Conservation (phyloP, 2,329 filamentous ascomycete species). For the Cordyceps pruinosa region DNA sequence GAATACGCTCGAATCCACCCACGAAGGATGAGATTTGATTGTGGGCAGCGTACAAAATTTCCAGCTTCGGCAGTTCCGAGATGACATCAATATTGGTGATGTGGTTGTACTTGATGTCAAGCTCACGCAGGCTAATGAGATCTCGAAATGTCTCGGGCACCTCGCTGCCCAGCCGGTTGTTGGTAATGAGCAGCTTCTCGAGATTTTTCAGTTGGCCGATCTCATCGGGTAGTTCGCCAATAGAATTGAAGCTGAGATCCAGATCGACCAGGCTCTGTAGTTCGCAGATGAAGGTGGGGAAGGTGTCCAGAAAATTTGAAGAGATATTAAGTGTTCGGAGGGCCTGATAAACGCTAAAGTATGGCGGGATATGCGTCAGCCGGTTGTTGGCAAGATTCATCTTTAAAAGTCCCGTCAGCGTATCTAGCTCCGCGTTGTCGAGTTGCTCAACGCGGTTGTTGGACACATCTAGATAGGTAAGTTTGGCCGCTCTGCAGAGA, state of each 20-base stretch:
- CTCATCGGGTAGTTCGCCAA: constrained; percentile 66
- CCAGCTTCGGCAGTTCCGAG: constrained; percentile 74
- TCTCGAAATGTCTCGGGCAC: constrained; percentile 67
- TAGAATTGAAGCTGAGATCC: constrained; percentile 94
- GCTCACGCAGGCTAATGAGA: constrained; percentile 74
- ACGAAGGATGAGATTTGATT: constrained; percentile 87
- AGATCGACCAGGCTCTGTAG: constrained; percentile 81
- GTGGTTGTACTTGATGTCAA: constrained; percentile 90
- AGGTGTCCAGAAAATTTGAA: constrained; percentile 81
- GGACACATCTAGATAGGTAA: constrained; percentile 89
- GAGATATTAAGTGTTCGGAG: constrained; percentile 84
- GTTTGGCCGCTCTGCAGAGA: constrained; percentile 67
- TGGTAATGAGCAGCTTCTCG: constrained; percentile 89
- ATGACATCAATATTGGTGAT: constrained; percentile 86
- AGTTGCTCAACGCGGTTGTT: constrained; percentile 88
- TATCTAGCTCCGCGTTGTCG: constrained; percentile 74
- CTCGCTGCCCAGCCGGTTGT: constrained; percentile 75
- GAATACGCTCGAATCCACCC: constrained; percentile 78
- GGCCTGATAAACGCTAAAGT: constrained; percentile 73
- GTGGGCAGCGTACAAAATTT: constrained; percentile 84
- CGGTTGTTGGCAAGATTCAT: constrained; percentile 93
- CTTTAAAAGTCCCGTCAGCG: constrained; percentile 70
- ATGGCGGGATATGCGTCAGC: constrained; percentile 67
- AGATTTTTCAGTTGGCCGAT: constrained; percentile 74
- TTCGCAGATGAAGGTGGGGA: constrained; percentile 79